phyloP scores from a whole-genome alignment of 208 protist species.

The Naegleria lovaniensis region DNA sequence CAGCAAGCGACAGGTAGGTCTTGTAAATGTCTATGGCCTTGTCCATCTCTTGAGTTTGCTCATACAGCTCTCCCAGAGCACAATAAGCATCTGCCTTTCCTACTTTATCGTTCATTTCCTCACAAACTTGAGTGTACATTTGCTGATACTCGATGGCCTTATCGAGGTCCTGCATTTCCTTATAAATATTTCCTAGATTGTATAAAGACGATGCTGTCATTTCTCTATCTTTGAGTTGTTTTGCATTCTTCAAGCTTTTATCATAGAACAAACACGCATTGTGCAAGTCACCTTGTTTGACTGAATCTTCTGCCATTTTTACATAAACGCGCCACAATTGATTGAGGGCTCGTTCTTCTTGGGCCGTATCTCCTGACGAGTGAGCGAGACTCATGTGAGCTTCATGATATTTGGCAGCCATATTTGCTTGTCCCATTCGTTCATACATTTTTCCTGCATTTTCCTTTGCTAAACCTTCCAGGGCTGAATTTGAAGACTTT shows the following conservation, averaged over 20 bases:
- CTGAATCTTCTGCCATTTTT: slow-evolving; percentile 50
- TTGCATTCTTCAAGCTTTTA: slow-evolving; percentile 20
- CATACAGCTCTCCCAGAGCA: not conserved
- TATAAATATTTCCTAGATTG: not conserved
- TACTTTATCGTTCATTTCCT: not conserved
- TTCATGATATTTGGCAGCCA: slow-evolving; percentile 59
- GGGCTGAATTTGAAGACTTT: slow-evolving; percentile 9
- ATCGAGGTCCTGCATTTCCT: not conserved
- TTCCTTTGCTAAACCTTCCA: slow-evolving; percentile 26
- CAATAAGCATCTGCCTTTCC: slow-evolving; percentile 1
- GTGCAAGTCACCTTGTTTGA: slow-evolving; percentile 8
- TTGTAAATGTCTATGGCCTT: not conserved
- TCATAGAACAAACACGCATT: slow-evolving; percentile 40
- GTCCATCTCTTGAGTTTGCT: not conserved
- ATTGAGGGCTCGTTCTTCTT: slow-evolving; percentile 46
- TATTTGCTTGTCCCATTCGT: slow-evolving; percentile 51
- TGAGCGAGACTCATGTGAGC: slow-evolving; percentile 57
- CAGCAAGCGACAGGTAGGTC: not conserved
- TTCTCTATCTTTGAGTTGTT: not conserved
- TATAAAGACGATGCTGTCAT: not conserved
- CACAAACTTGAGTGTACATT: not conserved
- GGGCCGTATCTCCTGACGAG: slow-evolving; percentile 52
- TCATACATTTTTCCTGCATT: slow-evolving; percentile 44
- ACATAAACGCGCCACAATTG: slow-evolving; percentile 64
- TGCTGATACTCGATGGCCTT: not conserved